Evolutionary conservation across 108 stramenopile species (phyloP).

Genomic region (Cylindrotheca fusiformis): DNA sequence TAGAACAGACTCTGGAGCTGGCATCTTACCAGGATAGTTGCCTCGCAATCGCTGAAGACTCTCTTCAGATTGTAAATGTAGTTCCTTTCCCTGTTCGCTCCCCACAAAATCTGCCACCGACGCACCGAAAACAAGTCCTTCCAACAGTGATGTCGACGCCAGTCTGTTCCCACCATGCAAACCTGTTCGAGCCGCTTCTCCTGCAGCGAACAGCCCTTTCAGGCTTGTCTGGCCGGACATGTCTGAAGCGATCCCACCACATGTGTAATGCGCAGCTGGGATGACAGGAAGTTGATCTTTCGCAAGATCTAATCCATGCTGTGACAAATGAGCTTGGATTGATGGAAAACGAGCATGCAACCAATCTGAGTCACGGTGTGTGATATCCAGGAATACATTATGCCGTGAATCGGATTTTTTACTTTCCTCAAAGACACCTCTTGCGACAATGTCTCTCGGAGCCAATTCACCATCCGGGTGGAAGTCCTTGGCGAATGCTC

Average conservation of each 20-base stretch:
- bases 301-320: conserved; percentile 74
- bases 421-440: conserved; percentile 79
- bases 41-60: conserved; percentile 3
- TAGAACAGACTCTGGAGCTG: conserved; percentile 23
- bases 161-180: conserved; percentile 94
- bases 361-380: conserved; percentile 83
- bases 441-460: conserved; percentile 91
- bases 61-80: conserved; percentile 5
- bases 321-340: conserved; percentile 63
- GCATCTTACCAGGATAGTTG: neutral
- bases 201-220: conserved; percentile 77
- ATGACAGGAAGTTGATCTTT: conserved; percentile 77
- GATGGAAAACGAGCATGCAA: conserved; percentile 80
- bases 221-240: conserved; percentile 68
- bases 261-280: conserved; percentile 94
- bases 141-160: conserved; percentile 91
- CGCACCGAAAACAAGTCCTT: conserved; percentile 92
- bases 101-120: conserved; percentile 79
- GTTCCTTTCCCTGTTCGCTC: conserved; percentile 28
- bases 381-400: conserved; percentile 86
- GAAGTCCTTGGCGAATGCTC: conserved; percentile 82
- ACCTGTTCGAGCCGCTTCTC: conserved; percentile 93
- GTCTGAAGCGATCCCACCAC: conserved; percentile 88
- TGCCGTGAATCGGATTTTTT: conserved; percentile 48
- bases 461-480: conserved; percentile 91